These are phyloP conservation scores for Trichoderma simmonsii DNA, from an alignment of 2,329 filamentous ascomycete species.

Conservation along the genomic window DNA sequence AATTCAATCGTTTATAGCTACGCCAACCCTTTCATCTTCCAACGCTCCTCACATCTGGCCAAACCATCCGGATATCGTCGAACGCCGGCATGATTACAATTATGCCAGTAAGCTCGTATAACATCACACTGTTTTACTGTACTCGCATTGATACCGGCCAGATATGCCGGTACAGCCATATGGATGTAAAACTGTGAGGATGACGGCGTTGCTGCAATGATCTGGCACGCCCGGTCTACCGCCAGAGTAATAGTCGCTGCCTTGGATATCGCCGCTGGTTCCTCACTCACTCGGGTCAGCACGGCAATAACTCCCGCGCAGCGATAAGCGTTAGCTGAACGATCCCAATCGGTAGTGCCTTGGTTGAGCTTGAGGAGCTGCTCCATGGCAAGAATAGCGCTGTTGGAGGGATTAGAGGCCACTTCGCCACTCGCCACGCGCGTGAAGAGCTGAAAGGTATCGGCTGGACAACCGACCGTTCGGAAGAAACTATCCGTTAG, in stretches of 20 bases:
- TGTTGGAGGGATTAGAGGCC: slow-evolving; percentile 16
- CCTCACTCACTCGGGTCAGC: slow-evolving; percentile 18
- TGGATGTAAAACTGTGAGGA: slow-evolving; percentile 40
- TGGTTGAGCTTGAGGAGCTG: slow-evolving; percentile 25
- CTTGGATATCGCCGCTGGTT: background rate
- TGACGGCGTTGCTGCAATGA: slow-evolving; percentile 31
- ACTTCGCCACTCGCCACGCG: slow-evolving; percentile 29
- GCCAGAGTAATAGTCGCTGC: slow-evolving; percentile 28
- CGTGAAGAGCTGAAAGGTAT: slow-evolving; percentile 38
- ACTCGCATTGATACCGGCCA: slow-evolving; percentile 37
- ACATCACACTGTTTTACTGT: slow-evolving; percentile 33
- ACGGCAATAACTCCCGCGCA: slow-evolving; percentile 37
- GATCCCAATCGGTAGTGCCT: slow-evolving; percentile 23
- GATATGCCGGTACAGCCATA: slow-evolving; percentile 36
- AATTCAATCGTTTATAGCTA: background rate
- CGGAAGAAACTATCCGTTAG: slow-evolving; percentile 35
- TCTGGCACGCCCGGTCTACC: slow-evolving; percentile 35
- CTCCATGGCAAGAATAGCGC: slow-evolving; percentile 27
- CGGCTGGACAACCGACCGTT: slow-evolving; percentile 37
- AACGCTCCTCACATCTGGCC: slow-evolving; percentile 34
- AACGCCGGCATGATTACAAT: slow-evolving; percentile 36
- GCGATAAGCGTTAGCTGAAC: slow-evolving; percentile 32
- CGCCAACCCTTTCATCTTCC: slow-evolving; percentile 27
- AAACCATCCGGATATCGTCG: slow-evolving; percentile 33
- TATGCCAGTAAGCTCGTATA: slow-evolving; percentile 37